These are phyloP conservation scores for Citrullus mucosospermus DNA, from an alignment of 306 rosid genomes.

Conservation along the genomic window DNA sequence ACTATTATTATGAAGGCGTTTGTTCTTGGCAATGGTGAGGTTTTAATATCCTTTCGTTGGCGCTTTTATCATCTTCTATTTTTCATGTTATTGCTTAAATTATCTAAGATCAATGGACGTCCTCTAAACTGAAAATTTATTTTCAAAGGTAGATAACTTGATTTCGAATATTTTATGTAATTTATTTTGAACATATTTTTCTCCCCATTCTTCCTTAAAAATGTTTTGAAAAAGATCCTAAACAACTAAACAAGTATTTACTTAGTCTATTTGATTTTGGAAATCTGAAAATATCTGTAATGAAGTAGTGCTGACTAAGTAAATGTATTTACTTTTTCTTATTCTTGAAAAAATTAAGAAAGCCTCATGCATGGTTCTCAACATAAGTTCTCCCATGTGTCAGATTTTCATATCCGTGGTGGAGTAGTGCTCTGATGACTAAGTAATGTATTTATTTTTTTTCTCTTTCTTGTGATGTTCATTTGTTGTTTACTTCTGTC, in stretches of 20 bases:
- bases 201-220: neutral
- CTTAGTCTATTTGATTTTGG: neutral
- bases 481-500: neutral
- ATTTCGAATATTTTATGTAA: neutral
- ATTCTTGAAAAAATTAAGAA: too few relatives aligned
- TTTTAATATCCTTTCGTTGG: neutral
- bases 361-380: neutral
- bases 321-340: too few relatives aligned
- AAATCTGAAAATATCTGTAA: too few relatives aligned
- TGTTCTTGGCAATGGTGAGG: conserved; percentile 97
- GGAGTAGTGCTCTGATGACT: neutral
- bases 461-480: neutral
- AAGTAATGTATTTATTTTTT: neutral
- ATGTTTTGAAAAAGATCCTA: neutral
- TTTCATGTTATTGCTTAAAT: neutral
- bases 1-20: conserved; percentile 94
- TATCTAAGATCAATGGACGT: neutral
- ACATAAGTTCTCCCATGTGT: neutral
- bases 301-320: too few relatives aligned
- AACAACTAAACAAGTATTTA: neutral
- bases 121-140: neutral
- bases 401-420: neutral
- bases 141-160: neutral
- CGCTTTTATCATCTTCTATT: neutral
- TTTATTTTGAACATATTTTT: neutral